Evolutionary conservation across 2,329 filamentous ascomycete species (phyloP), one percentile per base, ranked within the genome.

Genomic region (Neonectria neomacrospora): DNA sequence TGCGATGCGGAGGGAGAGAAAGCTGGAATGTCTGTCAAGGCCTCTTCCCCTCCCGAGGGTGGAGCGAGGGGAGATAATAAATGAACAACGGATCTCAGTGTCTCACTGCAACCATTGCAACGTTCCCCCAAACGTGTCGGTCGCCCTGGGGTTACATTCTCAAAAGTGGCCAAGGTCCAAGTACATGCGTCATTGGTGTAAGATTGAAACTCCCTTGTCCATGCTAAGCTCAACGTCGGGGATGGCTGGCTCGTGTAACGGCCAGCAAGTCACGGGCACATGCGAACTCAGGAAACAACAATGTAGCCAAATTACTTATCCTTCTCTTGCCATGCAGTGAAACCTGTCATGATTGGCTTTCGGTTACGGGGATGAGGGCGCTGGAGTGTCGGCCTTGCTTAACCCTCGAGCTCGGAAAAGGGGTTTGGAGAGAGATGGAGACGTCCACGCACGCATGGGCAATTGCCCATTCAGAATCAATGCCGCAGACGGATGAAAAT

Each of bases 161-260:
- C 61, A 61, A 51, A 61, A 37, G 51, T 6, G 42, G 64, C 68
- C 68, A 67, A 69, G 48, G 44, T 58, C 59, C 56, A 52, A 47
- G 58, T 56, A 61, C 48, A 37, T 32, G 56, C 63, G 58, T 67
- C 30, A 70, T 71, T 71, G 68, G 70, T 66, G 65, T 67, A 70
- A 66, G 55, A 69, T 55, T 64, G 58, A 65, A 61, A 50, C 39
- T 66, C 65, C 62, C 68, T 28, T 37, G 34, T 44, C 50, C 41
- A 41, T 37, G 52, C 26, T 45, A 7, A 20, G 34, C 7, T 42
- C 26, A 18, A 23, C 28, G 45, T 50, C 30, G 55, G 45, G 54
- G 57, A 53, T 37, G 47, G 42, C 16, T 54, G 44, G 44, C 63
- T 52, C 41, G 58, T 39, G 62, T 47, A 67, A 59, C 62, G 48